Evolutionary conservation across 257 asterid species (phyloP), one percentile per base, ranked within the genome.

Genomic region (Nicotiana benthamiana): DNA sequence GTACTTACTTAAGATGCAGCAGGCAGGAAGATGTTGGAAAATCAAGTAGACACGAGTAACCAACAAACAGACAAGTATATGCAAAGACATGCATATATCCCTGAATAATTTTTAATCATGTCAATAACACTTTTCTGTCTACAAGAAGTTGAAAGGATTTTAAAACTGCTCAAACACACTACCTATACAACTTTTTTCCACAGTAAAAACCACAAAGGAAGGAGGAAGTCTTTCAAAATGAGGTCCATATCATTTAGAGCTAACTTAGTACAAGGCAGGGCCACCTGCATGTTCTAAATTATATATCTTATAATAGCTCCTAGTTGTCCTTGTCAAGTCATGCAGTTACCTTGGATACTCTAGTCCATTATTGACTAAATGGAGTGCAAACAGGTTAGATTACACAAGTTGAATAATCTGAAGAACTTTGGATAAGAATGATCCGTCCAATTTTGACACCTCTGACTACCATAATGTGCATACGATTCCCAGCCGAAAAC

Each of bases 271-370:
- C 46, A 40, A 7, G 72, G 86, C 85, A 78, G 90, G 87, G n/a
- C n/a, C n/a, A n/a, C n/a, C n/a, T n/a, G n/a, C n/a, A n/a, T n/a
- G n/a, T n/a, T 83, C 87, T 82, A 77, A 82, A 83, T 83, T 84
- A 79, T 83, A 85, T 83, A 85, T 61, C 83, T 82, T 77, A 87
- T 79, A 74, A 79, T 79, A 75, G 83, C 64, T 80, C 83, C 87
- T 85, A 91, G 86, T 81, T 86, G 91, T 84, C 83, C 70, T 65
- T 63, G 78, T 78, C 81, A 82, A 48, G 77, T 85, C 56, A 75
- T 75, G 81, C 72, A 88, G 88, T 84, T 54, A 79, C 16, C 36
- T 53, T 46, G 85, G 88, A 82, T 75, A 86, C 16, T 83, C 81
- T 34, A 13, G 89, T 86, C 68, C 68, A 80, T 12, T 43, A 63